Base-by-base conservation (phyloP, 2,329 filamentous ascomycete genomes). In the Fusarium sublunatum region DNA sequence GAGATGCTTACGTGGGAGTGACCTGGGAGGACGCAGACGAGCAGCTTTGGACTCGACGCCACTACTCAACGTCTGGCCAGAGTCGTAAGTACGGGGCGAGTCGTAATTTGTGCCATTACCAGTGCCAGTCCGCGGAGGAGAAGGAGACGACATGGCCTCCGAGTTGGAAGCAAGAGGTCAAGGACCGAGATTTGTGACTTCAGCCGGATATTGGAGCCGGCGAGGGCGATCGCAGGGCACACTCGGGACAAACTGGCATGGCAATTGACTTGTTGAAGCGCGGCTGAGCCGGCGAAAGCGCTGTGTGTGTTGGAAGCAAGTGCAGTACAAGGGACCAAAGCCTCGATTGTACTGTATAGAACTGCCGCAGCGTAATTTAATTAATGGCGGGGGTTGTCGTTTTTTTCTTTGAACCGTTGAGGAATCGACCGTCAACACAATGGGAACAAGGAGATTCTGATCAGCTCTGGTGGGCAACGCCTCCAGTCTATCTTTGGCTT, bases 141-240 rank as follows among this genome's bases (percentile, higher is more conserved):
- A 71, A 43, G 69, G 60, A 58, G 69, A 67, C 52, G 67, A 63
- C 69, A 71, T 71, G 69, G 58, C 69, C 68, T 60, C 41, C 36
- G 13, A 34, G 24, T 52, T 46, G 36, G 31, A 41, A 56, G 48
- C 34, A 26, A 31, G 31, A 47, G n/a, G 39, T 48, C 35, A 32
- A 53, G 39, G 56, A 60, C 46, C 52, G 41, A 13, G n/a, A 47
- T 52, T 39, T 50, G 47, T 41, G 35, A 49, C 38, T 65, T 65
- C 61, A 62, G 47, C 61, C 41, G 47, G 61, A 53, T 64, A 51
- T 68, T 58, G 55, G 53, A 58, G 58, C 59, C 58, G 60, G 60
- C 58, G 62, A 71, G 58, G 49, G 65, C 58, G 59, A 65, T 65
- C 59, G 67, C 60, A 51, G 46, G 61, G 53, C 66, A 58, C 63